phyloP scores from a whole-genome alignment of 345 rosid species.

The Populus tremula region DNA sequence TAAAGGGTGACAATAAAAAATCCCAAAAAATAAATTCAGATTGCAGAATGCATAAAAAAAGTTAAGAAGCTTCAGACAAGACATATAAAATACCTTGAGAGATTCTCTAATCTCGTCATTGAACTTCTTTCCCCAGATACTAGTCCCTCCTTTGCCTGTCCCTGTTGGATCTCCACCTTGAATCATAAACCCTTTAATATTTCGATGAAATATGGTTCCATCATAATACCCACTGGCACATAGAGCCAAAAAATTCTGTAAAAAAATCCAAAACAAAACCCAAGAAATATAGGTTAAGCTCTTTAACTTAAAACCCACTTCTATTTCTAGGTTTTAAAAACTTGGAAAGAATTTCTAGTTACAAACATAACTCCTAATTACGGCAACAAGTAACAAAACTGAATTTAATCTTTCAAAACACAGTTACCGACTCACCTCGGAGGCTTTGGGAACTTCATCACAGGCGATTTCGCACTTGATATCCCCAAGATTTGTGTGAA shows the following conservation, averaged over 20 bases:
- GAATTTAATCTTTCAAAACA: background rate
- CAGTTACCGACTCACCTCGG: slow-evolving; percentile 54
- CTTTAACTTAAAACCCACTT: background rate
- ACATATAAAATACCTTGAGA: slow-evolving; percentile 59
- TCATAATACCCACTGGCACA: slow-evolving; percentile 94
- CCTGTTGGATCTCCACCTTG: slow-evolving; percentile 99
- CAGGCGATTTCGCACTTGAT: slow-evolving; percentile 96
- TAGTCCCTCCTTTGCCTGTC: slow-evolving; percentile 94
- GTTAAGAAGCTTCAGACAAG: background rate
- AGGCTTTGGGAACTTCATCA: slow-evolving; percentile 86
- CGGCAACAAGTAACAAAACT: background rate
- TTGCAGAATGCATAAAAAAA: background rate
- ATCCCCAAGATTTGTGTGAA: slow-evolving; percentile 96
- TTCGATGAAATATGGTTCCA: slow-evolving; percentile 84
- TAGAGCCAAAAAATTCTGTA: slow-evolving; percentile 90
- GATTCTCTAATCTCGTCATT: slow-evolving; percentile 95
- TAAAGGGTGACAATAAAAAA: background rate
- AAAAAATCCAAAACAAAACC: slow-evolving; percentile 9
- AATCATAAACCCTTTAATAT: slow-evolving; percentile 96
- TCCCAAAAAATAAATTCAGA: background rate
- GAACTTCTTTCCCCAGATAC: slow-evolving; percentile 99
- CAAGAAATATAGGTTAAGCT: background rate
- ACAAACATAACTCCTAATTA: background rate
- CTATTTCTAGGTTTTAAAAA: background rate
- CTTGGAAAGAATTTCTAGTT: no score